Base-by-base conservation (phyloP, 2,329 filamentous ascomycete species). In the Hirsutella minnesotensis region DNA sequence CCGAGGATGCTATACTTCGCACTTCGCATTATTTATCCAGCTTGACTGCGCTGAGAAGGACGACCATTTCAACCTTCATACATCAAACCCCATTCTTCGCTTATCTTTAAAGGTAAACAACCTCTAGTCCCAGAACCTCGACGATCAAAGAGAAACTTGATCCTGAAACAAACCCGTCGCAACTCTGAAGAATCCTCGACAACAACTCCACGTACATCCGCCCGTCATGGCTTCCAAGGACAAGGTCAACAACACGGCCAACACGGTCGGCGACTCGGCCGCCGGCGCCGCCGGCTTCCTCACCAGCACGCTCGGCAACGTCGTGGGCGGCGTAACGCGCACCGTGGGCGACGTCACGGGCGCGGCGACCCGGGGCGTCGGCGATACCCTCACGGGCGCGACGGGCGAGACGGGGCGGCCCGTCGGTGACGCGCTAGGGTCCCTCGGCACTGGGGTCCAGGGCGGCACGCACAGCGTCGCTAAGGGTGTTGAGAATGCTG, bases 401-500 rank as follows among this genome's bases (percentile, higher is more conserved):
- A 73, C 74, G 0, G 77, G 76, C 12, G 69, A 66, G n/a, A 56
- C 66, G 9, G 75, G 72, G 15, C 67, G 66, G 44, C 72, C 74
- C 1, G 53, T 80, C 2, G 76, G 76, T 8, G 70, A 80, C 50
- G 74, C 67, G 2, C 44, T 80, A 12, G 64, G 67, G 8, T 72
- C 67, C 49, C 53, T 75, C 8, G 73, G 73, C 5, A 69, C 65
- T 2, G 75, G 75, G 1, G 49, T 80, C 3, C 66, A 78, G 59
- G 62, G 65, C 37, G 77, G 72, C 2, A 57, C 66, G 31, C 61
- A 63, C 36, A 61, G 58, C 38, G 63, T 77, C 2, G 68, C 69
- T 13, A 67, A 72, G 58, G 73, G 75, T 0, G 68, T 73, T 7
- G 74, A 79, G 59, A 63, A 77, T 51, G 75, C 75, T 10, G 75